These are phyloP conservation scores for Apophysomyces trapeziformis DNA, from an alignment of 371 early-diverging fungal species.

Conservation along the genomic window DNA sequence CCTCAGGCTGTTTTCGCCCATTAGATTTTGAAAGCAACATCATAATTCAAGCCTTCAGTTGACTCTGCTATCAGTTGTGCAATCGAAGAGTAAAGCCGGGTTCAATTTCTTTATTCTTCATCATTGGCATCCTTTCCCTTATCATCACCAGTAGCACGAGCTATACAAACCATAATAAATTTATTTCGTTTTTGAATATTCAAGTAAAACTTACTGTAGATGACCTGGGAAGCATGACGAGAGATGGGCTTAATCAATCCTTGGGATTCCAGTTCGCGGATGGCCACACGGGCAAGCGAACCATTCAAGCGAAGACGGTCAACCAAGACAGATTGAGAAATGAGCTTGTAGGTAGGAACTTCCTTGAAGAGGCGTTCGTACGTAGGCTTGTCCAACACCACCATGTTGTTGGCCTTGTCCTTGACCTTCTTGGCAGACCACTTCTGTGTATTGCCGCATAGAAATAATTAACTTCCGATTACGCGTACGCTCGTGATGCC, in stretches of 20 bases:
- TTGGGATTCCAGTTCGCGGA: slow-evolving; percentile 89
- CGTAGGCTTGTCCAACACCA: slow-evolving; percentile 89
- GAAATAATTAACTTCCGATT: background rate
- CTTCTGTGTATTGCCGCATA: slow-evolving; percentile 58
- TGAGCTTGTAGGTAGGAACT: slow-evolving; percentile 98
- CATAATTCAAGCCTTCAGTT: too few species aligned
- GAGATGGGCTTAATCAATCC: slow-evolving; percentile 92
- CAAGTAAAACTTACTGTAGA: slow-evolving; percentile 77
- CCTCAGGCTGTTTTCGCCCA: too few species aligned
- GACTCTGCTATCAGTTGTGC: background rate
- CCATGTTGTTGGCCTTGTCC: slow-evolving; percentile 98
- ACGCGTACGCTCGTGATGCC: slow-evolving; percentile 14
- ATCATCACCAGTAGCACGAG: slow-evolving; percentile 83
- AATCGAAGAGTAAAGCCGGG: slow-evolving; percentile 8
- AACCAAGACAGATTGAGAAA: slow-evolving; percentile 96
- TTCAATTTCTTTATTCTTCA: slow-evolving; percentile 6
- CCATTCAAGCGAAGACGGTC: slow-evolving; percentile 98
- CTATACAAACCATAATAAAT: slow-evolving; percentile 14
- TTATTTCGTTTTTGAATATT: background rate
- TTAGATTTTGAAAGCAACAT: too few species aligned
- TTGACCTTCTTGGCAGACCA: slow-evolving; percentile 97
- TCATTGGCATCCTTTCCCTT: slow-evolving; percentile 45
- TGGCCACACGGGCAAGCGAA: slow-evolving; percentile 94
- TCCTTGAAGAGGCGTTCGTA: slow-evolving; percentile 97
- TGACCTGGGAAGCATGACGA: slow-evolving; percentile 89